Percentiles rank a stretch among this genome's conserved stretches.
phyloP scores from a whole-genome alignment of 495 filamentous ascomycete genomes.

The Penicillium samsonianum region DNA sequence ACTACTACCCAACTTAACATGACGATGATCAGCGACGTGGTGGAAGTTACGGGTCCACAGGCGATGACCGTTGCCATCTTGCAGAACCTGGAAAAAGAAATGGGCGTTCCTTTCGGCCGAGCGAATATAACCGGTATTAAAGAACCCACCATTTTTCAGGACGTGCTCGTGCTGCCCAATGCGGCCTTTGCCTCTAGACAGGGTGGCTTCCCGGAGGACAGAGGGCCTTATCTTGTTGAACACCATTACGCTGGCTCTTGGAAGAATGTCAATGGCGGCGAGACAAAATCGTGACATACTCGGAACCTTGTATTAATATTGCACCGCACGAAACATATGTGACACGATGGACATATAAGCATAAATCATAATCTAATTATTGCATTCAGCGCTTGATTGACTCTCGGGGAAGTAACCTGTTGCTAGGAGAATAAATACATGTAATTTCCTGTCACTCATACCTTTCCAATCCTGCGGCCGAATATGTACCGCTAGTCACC shows the following conservation, averaged over 20 bases:
- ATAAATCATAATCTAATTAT: not conserved
- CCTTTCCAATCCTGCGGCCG: too few species aligned
- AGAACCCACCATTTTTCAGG: conserved; percentile 25
- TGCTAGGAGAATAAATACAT: not conserved
- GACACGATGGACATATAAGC: not conserved
- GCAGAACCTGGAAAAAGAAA: conserved; percentile 12
- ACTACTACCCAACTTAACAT: conserved; percentile 11
- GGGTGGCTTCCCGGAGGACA: conserved; percentile 17
- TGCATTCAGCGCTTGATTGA: not conserved
- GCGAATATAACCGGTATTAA: conserved; percentile 24
- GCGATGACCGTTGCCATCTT: conserved; percentile 21
- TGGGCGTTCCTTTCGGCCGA: conserved; percentile 19
- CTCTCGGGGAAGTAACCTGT: not conserved
- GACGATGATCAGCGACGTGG: conserved; percentile 22
- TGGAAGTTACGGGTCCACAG: conserved; percentile 27
- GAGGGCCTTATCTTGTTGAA: conserved; percentile 28
- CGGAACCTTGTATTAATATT: not conserved
- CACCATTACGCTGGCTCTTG: conserved; percentile 37
- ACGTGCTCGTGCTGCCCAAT: conserved; percentile 33
- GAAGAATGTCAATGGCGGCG: conserved; percentile 27
- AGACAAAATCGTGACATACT: not conserved
- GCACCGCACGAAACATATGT: not conserved
- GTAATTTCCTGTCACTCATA: not conserved
- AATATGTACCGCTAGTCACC: too few species aligned
- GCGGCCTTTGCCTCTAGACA: conserved; percentile 29